phyloP scores from a whole-genome alignment of 2,329 filamentous ascomycete genomes.

The Aspergillus cejpii region DNA sequence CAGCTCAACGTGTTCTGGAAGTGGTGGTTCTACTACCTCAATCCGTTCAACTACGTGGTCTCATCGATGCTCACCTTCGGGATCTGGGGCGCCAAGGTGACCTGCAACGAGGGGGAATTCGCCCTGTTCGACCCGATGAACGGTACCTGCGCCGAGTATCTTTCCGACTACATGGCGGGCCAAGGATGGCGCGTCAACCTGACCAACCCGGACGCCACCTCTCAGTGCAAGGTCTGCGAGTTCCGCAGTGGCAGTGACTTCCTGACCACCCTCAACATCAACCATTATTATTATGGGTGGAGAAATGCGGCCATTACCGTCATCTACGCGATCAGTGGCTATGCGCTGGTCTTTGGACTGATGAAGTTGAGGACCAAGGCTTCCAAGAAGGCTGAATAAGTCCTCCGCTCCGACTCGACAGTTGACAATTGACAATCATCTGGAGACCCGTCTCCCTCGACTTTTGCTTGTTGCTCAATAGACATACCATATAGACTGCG shows the following conservation, averaged over 20 bases:
- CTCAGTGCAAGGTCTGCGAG: constrained; percentile 55
- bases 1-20: constrained; percentile 61
- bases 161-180: constrained; percentile 45
- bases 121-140: constrained; percentile 40
- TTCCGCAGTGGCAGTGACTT: constrained; percentile 56
- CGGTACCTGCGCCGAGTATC: constrained; percentile 52
- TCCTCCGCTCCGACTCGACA: not conserved
- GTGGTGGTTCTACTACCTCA: constrained; percentile 58
- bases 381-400: constrained; percentile 32
- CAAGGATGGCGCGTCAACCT: constrained; percentile 48
- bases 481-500: not conserved
- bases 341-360: constrained; percentile 43
- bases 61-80: constrained; percentile 50
- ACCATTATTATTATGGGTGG: constrained; percentile 59
- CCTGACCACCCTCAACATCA: constrained; percentile 53
- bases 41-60: constrained; percentile 58
- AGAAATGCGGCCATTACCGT: constrained; percentile 56
- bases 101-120: constrained; percentile 46
- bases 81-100: constrained; percentile 44
- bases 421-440: not conserved
- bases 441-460: not conserved
- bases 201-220: constrained; percentile 53
- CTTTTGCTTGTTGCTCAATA: too few relatives aligned
- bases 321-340: constrained; percentile 51
- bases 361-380: constrained; percentile 37